Conservation (phyloP, 2,329 filamentous ascomycete species). For the Aspergillus nomiae region DNA sequence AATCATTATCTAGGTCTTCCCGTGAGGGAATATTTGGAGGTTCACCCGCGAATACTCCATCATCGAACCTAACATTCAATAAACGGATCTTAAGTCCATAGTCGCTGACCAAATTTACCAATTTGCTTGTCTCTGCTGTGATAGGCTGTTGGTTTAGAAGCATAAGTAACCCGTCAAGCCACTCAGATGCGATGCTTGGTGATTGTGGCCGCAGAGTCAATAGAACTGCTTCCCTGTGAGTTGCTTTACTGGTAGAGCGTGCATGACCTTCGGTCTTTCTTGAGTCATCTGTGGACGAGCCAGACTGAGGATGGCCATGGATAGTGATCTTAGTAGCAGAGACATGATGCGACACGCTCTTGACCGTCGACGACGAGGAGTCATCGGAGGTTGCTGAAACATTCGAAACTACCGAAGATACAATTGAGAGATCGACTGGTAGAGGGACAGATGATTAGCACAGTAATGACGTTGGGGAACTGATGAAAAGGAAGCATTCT, state of each 20-base stretch:
- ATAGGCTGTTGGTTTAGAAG: slow-evolving; percentile 92
- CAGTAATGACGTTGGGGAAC: not conserved
- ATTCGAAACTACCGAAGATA: slow-evolving; percentile 93
- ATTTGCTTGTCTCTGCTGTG: slow-evolving; percentile 91
- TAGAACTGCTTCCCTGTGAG: slow-evolving; percentile 68
- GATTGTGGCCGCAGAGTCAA: slow-evolving; percentile 80
- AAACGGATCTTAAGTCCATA: slow-evolving; percentile 92
- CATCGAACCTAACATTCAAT: slow-evolving; percentile 87
- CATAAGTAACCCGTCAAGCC: slow-evolving; percentile 95
- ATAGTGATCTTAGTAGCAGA: slow-evolving; percentile 85
- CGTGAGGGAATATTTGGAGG: slow-evolving; percentile 77
- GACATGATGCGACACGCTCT: slow-evolving; percentile 39
- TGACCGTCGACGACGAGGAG: slow-evolving; percentile 51
- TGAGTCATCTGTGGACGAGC: slow-evolving; percentile 34
- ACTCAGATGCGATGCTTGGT: slow-evolving; percentile 86
- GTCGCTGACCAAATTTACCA: slow-evolving; percentile 81
- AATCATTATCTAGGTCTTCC: slow-evolving; percentile 87
- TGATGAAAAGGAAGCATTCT: slow-evolving; percentile 25
- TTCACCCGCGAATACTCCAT: slow-evolving; percentile 68
- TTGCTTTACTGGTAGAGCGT: slow-evolving; percentile 36
- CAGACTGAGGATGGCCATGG: slow-evolving; percentile 64
- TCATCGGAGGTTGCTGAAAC: slow-evolving; percentile 67
- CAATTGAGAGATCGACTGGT: slow-evolving; percentile 75
- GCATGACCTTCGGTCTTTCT: slow-evolving; percentile 33
- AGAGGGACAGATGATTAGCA: slow-evolving; percentile 5